phyloP scores from a whole-genome alignment of 495 filamentous ascomycete species.

The Pseudoneurospora amorphoporcata region DNA sequence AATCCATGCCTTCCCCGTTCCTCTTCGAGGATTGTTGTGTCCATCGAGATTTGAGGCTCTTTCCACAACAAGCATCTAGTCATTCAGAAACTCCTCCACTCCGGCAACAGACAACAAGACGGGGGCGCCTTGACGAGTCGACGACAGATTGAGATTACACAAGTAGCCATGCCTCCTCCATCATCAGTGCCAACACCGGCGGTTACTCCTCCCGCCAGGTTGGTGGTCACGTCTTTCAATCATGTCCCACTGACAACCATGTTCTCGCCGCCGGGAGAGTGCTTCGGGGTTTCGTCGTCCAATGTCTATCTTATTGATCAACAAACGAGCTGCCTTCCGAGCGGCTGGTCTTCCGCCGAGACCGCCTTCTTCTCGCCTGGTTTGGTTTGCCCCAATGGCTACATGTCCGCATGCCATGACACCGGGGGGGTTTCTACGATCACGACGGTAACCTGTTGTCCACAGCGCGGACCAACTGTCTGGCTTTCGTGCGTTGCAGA shows the following conservation, averaged over 20 bases:
- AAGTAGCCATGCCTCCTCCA: not conserved
- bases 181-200: not conserved
- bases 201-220: not conserved
- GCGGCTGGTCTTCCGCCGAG: conserved; percentile 8
- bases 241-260: conserved; percentile 15
- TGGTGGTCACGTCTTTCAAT: conserved; percentile 10
- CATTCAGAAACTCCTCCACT: not conserved
- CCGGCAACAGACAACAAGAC: not conserved
- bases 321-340: conserved; percentile 10
- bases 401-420: conserved; percentile 13
- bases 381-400: conserved; percentile 17
- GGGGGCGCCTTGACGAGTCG: not conserved
- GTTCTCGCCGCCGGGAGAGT: conserved; percentile 7
- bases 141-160: not conserved
- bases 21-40: not conserved
- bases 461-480: conserved; percentile 2
- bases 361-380: conserved; percentile 20
- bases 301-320: conserved; percentile 11
- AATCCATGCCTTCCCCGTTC: not conserved
- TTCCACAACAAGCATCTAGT: not conserved
- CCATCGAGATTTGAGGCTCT: not conserved
- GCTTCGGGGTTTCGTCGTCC: conserved; percentile 8
- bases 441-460: conserved; percentile 22
- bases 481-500: conserved; percentile 9
- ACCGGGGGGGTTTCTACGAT: conserved; percentile 8